A percentile compares a stretch with the other conserved stretches of the same genome.
Conservation (phyloP, 2,329 filamentous ascomycete genomes). For the Cadophora gregata region DNA sequence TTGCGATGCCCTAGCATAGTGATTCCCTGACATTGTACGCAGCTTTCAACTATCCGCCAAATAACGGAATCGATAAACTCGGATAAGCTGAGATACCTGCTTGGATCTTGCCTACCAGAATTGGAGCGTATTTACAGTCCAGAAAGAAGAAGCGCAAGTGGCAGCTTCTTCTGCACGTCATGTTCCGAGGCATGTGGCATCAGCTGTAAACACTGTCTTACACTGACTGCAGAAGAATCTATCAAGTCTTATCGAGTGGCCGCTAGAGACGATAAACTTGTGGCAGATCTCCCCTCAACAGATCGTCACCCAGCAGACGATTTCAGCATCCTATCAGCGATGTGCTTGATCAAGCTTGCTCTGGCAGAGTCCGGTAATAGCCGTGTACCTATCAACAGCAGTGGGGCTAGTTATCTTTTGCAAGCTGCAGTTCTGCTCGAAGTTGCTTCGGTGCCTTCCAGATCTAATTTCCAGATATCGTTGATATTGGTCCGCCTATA, state of each 20-base stretch:
- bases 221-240: constrained; percentile 29
- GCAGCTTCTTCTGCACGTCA: constrained; percentile 27
- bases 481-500: constrained; percentile 48
- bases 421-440: constrained; percentile 44
- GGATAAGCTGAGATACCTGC: constrained; percentile 41
- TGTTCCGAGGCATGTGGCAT: constrained; percentile 33
- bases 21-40: constrained; percentile 13
- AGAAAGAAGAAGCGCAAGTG: constrained; percentile 7
- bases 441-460: constrained; percentile 43
- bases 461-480: constrained; percentile 48
- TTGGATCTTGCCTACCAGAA: constrained; percentile 39
- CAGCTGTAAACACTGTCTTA: constrained; percentile 36
- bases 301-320: constrained; percentile 46
- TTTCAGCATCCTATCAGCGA: constrained; percentile 41
- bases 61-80: constrained; percentile 39
- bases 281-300: constrained; percentile 41
- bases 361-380: constrained; percentile 18
- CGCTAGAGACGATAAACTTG: constrained; percentile 35
- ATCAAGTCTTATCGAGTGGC: constrained; percentile 37
- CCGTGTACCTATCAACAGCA: constrained; percentile 26
- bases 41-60: constrained; percentile 35
- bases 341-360: constrained; percentile 43
- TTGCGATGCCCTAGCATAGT: background rate
- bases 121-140: constrained; percentile 29
- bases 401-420: constrained; percentile 35